These are phyloP conservation scores for Saturnispora sanitii DNA, from an alignment of 805 yeast species.

Conservation along the genomic window DNA sequence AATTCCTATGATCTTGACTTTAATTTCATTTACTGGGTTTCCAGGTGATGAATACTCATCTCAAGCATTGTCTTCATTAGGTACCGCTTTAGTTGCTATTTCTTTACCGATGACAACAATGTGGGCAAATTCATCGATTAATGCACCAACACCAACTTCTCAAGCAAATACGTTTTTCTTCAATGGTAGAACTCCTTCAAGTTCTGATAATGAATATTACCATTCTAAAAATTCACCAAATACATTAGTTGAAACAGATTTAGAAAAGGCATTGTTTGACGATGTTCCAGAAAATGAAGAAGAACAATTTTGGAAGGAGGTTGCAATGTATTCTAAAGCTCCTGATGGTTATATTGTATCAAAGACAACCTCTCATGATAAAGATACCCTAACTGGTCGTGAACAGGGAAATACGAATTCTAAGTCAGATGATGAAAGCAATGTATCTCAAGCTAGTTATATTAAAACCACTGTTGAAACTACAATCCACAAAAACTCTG, in stretches of 20 bases:
- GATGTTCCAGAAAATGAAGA: constrained; percentile 11
- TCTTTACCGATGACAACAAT: constrained; percentile 76
- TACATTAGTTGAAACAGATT: constrained; percentile 7
- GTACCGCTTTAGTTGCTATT: constrained; percentile 53
- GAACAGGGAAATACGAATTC: too few relatives aligned
- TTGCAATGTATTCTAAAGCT: constrained; percentile 20
- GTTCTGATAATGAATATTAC: constrained; percentile 7
- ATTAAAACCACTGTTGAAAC: constrained; percentile 16
- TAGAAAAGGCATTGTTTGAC: constrained; percentile 4
- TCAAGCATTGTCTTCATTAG: constrained; percentile 39
- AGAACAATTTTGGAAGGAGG: constrained; percentile 25
- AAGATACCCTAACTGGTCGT: too few relatives aligned
- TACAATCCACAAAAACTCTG: not conserved
- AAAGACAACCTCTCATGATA: constrained; percentile 15
- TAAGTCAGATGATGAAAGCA: constrained; percentile 8
- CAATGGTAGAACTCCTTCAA: constrained; percentile 8
- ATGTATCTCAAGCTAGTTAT: constrained; percentile 7
- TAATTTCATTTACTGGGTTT: constrained; percentile 34
- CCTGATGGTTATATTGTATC: constrained; percentile 13
- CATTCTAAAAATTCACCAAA: constrained; percentile 13
- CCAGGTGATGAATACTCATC: constrained; percentile 16
- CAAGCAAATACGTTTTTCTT: constrained; percentile 19
- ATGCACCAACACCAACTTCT: constrained; percentile 34
- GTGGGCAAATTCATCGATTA: constrained; percentile 75
- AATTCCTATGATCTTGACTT: constrained; percentile 61